Evolutionary conservation across 352 stramenopile genomes (phyloP), one percentile per base, ranked within the genome.

Genomic region (Blastocystis sp.): DNA sequence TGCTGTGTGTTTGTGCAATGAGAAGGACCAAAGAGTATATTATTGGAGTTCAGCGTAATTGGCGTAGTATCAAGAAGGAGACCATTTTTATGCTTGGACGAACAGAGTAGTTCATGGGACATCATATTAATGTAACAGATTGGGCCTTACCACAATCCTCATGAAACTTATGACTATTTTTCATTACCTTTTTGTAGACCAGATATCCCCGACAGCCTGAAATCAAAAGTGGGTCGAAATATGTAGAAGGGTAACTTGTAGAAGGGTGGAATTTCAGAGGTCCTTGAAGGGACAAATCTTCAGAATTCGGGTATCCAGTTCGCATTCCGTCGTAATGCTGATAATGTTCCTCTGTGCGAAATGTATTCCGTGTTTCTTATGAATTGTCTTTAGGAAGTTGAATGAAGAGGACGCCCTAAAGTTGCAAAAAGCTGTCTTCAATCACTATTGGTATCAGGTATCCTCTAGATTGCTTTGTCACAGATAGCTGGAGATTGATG

Each of bases 121-220:
- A 9, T 13, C 2, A 24, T 20, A 24, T 8, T 68, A 11, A 66
- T 45, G 2, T 7, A 47, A 20, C 69, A 98, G 92, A 97, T 99
- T 82, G 94, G 96, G 1, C 95, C 95, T 69, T 98, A 97, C 91
- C 95, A 98, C 91, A 98, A 98, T 90, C 95, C 95, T 50, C 96
- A 99, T 93, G 97, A 99, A 93, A 98, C 96, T 62, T 99, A 99
- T 92, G 96, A 96, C 91, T 99, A 99, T 94, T 99, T 98, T 92
- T 95, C 92, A 69, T 93, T 99, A 65, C 97, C 97, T 20, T 99
- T 98, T 93, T 99, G 97, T 91, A 96, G 96, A n/a, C 95, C 97
- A 24, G 94, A 98, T 56, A 91, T 96, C 70, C 94, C 94, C 0
- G 93, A 96, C 43, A 93, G 94, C 6, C 93, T 93, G 26, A 78